Evolutionary conservation across 1,139 yeast genomes (phyloP), one percentile per base, ranked within the genome.

Genomic region (Neolecta irregularis): DNA sequence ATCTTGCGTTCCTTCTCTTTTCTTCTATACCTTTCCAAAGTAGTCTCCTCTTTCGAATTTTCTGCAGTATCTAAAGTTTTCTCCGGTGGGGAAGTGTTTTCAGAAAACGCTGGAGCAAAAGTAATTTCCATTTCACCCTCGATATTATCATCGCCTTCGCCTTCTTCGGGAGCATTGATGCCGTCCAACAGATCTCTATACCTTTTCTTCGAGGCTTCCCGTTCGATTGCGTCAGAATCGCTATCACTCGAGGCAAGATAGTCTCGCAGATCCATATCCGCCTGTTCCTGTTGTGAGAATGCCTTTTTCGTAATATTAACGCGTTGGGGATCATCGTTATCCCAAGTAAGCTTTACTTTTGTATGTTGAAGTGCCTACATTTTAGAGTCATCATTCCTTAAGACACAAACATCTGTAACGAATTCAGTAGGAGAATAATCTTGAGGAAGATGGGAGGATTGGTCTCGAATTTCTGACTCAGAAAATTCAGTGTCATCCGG

Each of bases 121-220:
- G 96, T 83, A 46, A 91, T 79, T 53, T 88, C 96, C 83, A 88
- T 77, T 51, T 85, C 96, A 11, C 80, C 75, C 34, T 77, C 93
- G 26, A 61, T 74, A 21, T 69, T 77, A 4, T 61, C 67, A 3
- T 60, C 69, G 4, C 59, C 63, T 2, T 54, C 19, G 33, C 39
- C 41, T 33, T 35, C 33, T 38, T 45, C 12, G 32, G 30, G 24
- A 9, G 29, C 35, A 21, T 28, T 36, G 23, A 47, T 43, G 65
- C 68, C 46, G 67, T 72, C 9, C 17, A 33, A 29, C 30, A 38
- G 24, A 33, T 30, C 23, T 22, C 41, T 26, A 15, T 35, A 35
- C n/a, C 25, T 30, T 3, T 28, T 24, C 44, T 62, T 49, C 13
- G 57, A 60, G 5, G 57, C 50, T 11, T 51, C 60, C 6, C 52